Base-by-base conservation (phyloP, 2,329 filamentous ascomycete genomes). In the Boeremia lycopersici region DNA sequence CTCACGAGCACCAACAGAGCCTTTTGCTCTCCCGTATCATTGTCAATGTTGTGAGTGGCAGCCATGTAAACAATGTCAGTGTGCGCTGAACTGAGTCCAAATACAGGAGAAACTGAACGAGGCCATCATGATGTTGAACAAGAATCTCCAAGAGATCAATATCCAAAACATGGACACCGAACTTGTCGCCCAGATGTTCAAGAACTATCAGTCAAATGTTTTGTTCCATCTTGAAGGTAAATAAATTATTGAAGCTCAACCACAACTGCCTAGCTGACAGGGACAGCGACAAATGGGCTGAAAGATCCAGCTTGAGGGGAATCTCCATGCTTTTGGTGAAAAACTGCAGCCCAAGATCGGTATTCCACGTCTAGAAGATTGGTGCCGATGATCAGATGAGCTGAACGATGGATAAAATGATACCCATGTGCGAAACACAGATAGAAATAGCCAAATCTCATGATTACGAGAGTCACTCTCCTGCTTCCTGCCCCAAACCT, bases 151-250 rank as follows among this genome's bases (percentile, higher is more conserved):
- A 90, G 93, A 98, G 64, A 97, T 98, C 82, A 98, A 98, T 71
- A 88, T 97, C 51, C 90, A 96, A 70, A 99, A 98, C 75, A 97
- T 98, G 92, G 96, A 99, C 72, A 91, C 97, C 31, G 95, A 98
- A 78, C 84, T 98, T 2, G 95, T 98, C 5, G 93, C 93, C 0
- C 93, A 98, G 73, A 99, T 99, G 95, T 99, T 98, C 82, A 97
- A 98, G 80, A 99, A 98, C 78, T 99, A 99, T 74, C 93, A 97
- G 75, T 96, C 92, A 10, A 99, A 98, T 68, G 93, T 98, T 12
- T 80, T 98, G 6, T 98, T 99, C 74, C 95, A 99, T 69, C 83
- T 99, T 6, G 95, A 98, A 86, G 95, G 95, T 96, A 81, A 63
- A 74, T 31, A 39, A 6, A 15, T 28, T 13, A 9, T 13, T 4